A percentile compares a stretch with the other conserved stretches of the same genome.
Conservation (phyloP, 768 basidiomycete genomes). For the Phaeotremella fagi region DNA sequence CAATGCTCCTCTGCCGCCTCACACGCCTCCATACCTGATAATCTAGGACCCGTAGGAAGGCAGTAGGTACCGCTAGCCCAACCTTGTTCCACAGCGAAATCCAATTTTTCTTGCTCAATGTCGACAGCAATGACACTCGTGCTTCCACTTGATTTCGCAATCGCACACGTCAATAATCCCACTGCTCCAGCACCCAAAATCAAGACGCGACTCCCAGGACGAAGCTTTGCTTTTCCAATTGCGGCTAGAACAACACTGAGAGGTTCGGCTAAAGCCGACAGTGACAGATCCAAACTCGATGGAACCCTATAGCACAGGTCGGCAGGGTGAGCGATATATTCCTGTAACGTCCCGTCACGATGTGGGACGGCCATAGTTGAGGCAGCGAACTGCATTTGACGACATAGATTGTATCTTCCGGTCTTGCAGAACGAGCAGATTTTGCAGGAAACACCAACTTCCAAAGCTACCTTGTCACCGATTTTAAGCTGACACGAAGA, state of each 20-base stretch:
- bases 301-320: constrained; percentile 61
- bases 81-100: constrained; percentile 69
- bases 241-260: constrained; percentile 80
- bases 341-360: constrained; percentile 83
- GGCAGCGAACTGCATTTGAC: constrained; percentile 78
- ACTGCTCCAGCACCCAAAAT: constrained; percentile 92
- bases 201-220: constrained; percentile 64
- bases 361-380: constrained; percentile 90
- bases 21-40: constrained; percentile 35
- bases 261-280: constrained; percentile 86
- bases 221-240: constrained; percentile 51
- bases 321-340: constrained; percentile 81
- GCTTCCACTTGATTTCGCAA: constrained; percentile 66
- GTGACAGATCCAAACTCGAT: constrained; percentile 66
- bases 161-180: constrained; percentile 79
- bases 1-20: constrained; percentile 39
- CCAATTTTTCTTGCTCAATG: constrained; percentile 74
- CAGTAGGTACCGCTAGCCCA: constrained; percentile 72
- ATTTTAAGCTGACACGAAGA: constrained; percentile 49
- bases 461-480: constrained; percentile 87
- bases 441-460: constrained; percentile 84
- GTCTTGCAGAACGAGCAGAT: constrained; percentile 50
- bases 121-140: constrained; percentile 71
- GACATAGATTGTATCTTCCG: constrained; percentile 90
- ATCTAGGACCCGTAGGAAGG: constrained; percentile 54